Evolutionary conservation across 1,284 basidiomycete genomes (phyloP).

Genomic region (Sphagnurus paluster): DNA sequence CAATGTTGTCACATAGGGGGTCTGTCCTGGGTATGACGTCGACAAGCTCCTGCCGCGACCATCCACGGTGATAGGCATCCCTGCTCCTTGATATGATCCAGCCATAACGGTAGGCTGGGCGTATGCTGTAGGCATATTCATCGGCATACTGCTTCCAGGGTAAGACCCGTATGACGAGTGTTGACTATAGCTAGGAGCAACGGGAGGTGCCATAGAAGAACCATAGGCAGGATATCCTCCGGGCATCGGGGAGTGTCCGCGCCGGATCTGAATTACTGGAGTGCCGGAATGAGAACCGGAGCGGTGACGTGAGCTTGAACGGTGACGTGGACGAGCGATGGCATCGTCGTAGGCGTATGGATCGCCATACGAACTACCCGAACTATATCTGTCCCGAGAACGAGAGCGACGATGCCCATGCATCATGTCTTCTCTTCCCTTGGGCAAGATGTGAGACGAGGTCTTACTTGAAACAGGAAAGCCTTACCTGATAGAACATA

Average conservation of each 20-base stretch:
- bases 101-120: constrained; percentile 16
- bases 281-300: constrained; percentile 25
- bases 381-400: constrained; percentile 32
- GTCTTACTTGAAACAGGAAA: not conserved
- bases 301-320: constrained; percentile 30
- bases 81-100: constrained; percentile 16
- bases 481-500: constrained; percentile 44
- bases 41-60: constrained; percentile 33
- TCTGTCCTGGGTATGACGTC: constrained; percentile 31
- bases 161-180: constrained; percentile 28
- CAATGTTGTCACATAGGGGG: constrained; percentile 21
- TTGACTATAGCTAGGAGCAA: constrained; percentile 23
- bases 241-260: constrained; percentile 5
- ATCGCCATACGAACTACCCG: constrained; percentile 29
- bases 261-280: constrained; percentile 13
- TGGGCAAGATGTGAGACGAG: constrained; percentile 12
- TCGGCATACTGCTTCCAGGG: constrained; percentile 20
- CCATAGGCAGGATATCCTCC: constrained; percentile 13
- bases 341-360: constrained; percentile 38
- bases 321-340: constrained; percentile 28
- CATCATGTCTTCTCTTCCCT: constrained; percentile 35
- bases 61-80: constrained; percentile 21
- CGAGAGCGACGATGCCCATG: constrained; percentile 31
- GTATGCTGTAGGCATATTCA: constrained; percentile 26
- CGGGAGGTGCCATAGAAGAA: constrained; percentile 18